Evolutionary conservation across 768 basidiomycete genomes (phyloP), one percentile per base, ranked within the genome.

Genomic region (Serendipita indica): DNA sequence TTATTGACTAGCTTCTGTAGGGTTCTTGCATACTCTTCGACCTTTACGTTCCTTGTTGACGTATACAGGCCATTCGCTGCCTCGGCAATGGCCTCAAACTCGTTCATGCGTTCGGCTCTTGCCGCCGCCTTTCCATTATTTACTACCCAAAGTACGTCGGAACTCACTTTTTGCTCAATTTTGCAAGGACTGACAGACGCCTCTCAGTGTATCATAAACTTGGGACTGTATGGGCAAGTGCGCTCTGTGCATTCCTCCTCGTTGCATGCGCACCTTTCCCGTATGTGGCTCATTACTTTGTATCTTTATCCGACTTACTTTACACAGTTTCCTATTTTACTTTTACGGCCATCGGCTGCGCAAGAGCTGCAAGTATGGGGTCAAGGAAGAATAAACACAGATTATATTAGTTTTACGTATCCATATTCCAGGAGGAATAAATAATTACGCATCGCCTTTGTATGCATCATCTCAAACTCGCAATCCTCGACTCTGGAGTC

Each of bases 1-100:
- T 18, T 18, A 35, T 37, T 33, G 18, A 33, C 57, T 39, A 52
- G 2, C 35, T 33, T 13, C 30, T 10, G 20, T 54, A 54, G 49
- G 49, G 49, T 54, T 27, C 10, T 54, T 27, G 79, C 81, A 39
- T 89, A 84, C 70, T 81, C 81, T 0, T 77, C 78, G 5, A 79
- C 79, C 2, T 86, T 85, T 69, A 83, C 75, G 67, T 79, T 75
- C 64, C 71, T 79, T 52, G 78, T 79, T 18, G 72, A 73, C 18
- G 74, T 76, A 10, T 77, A 77, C 63, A 72, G 76, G 12, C 75
- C 76, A 1, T 70, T 76, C 34, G 76, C 79, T 0, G 76, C 79
- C 1, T 81, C 79, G 39, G 83, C 86, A 0, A 75, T 83, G 65
- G 79, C 85, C 0, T 77, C 81, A 69, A 91, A 91, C 66, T 69